These are phyloP conservation scores for Vanderwaltozyma verrucispora DNA, from an alignment of 805 yeast species.

Conservation along the genomic window DNA sequence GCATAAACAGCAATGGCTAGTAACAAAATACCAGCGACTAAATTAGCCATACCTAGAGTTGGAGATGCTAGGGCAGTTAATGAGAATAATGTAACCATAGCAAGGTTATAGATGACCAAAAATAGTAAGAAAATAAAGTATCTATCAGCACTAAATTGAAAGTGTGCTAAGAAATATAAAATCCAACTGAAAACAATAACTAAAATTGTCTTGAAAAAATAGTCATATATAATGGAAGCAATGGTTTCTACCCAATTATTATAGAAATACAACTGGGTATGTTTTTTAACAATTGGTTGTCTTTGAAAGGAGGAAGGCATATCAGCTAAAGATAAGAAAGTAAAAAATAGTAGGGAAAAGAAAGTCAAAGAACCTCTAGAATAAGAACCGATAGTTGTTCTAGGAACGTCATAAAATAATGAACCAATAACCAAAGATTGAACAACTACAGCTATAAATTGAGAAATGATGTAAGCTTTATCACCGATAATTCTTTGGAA, in stretches of 20 bases:
- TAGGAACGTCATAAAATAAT: conserved; percentile 36
- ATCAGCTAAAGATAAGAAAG: conserved; percentile 51
- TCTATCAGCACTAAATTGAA: conserved; percentile 38
- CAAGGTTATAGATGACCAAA: conserved; percentile 33
- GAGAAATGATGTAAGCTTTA: conserved; percentile 33
- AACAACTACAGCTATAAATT: conserved; percentile 33
- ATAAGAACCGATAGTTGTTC: conserved; percentile 39
- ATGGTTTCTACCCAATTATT: conserved; percentile 59
- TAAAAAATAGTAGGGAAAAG: conserved; percentile 43
- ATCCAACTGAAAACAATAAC: conserved; percentile 36
- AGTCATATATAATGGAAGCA: conserved; percentile 45
- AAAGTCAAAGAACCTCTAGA: conserved; percentile 45
- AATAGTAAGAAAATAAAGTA: conserved; percentile 42
- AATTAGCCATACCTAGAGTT: conserved; percentile 46
- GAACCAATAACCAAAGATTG: conserved; percentile 39
- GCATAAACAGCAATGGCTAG: conserved; percentile 46
- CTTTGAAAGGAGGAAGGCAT: conserved; percentile 37
- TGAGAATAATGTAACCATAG: conserved; percentile 44
- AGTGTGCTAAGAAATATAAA: conserved; percentile 44
- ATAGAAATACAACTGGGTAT: conserved; percentile 53
- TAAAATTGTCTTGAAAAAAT: conserved; percentile 43
- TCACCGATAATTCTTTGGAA: conserved; percentile 35
- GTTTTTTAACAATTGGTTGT: conserved; percentile 50
- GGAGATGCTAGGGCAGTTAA: conserved; percentile 42
- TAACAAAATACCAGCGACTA: conserved; percentile 46